Conservation (phyloP, 306 rosid genomes). For the Mucuna pruriens region DNA sequence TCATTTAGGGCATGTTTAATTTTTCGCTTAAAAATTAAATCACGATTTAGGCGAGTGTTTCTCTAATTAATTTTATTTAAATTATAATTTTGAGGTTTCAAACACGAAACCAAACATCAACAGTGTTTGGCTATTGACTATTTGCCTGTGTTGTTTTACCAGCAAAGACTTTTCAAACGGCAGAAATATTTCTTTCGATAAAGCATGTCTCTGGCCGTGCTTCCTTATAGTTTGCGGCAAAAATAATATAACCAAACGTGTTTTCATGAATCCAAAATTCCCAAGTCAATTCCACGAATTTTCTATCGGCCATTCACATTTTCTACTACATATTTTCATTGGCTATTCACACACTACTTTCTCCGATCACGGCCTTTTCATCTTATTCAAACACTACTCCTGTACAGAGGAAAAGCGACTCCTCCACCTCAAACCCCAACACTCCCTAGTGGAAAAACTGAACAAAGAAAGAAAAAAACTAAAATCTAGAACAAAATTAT, state of each 20-base stretch:
- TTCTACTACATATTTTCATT: constrained; percentile 14
- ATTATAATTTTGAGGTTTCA: background rate
- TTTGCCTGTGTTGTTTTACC: background rate
- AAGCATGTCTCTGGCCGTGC: background rate
- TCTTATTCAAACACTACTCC: constrained; percentile 33
- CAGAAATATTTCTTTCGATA: background rate
- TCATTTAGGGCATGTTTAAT: background rate
- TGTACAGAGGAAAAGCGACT: constrained; percentile 40
- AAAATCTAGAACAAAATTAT: background rate
- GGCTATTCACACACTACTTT: constrained; percentile 27
- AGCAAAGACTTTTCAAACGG: background rate
- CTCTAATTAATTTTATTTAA: background rate
- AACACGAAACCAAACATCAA: background rate
- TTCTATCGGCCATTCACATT: background rate
- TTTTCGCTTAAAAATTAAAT: background rate
- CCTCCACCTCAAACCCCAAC: constrained; percentile 18
- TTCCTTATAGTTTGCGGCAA: background rate
- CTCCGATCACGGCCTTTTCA: background rate
- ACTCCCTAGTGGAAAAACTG: background rate
- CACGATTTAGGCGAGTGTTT: background rate
- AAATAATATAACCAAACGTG: background rate
- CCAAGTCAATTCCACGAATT: background rate
- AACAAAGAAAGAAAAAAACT: constrained; percentile 19
- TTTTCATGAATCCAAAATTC: background rate
- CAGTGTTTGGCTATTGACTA: background rate